These are phyloP conservation scores for Boletus sp. DNA, from an alignment of 768 basidiomycete genomes.

Conservation along the genomic window DNA sequence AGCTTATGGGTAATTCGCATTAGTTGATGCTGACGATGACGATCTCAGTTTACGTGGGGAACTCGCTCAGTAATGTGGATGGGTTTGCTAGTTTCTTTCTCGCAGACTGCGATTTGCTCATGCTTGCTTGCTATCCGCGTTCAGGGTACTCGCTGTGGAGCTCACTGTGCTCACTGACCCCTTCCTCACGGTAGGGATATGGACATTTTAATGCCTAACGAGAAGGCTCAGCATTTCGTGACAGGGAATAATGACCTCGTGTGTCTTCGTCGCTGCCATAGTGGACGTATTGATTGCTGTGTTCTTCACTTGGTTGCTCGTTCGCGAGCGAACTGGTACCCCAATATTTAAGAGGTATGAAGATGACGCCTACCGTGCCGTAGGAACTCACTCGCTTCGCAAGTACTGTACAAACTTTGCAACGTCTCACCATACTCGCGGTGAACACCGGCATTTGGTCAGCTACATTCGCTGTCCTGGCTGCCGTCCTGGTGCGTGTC, in stretches of 20 bases:
- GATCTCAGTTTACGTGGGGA: not conserved
- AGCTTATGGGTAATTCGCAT: not conserved
- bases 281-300: constrained; percentile 1
- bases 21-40: not conserved
- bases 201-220: not conserved
- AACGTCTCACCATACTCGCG: not conserved
- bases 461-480: not conserved
- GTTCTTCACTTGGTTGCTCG: not conserved
- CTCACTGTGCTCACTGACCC: not conserved
- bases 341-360: not conserved
- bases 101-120: not conserved
- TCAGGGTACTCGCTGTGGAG: not conserved
- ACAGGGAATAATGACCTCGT: not conserved
- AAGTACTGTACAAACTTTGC: not conserved
- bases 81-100: not conserved
- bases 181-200: not conserved
- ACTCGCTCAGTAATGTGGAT: not conserved
- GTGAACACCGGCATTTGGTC: not conserved
- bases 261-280: not conserved
- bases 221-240: not conserved
- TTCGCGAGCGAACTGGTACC: not conserved
- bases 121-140: not conserved
- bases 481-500: not conserved
- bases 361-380: not conserved
- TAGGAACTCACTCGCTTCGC: not conserved